Evolutionary conservation across 1,284 basidiomycete genomes (phyloP).

Genomic region (Fistulina hepatica): DNA sequence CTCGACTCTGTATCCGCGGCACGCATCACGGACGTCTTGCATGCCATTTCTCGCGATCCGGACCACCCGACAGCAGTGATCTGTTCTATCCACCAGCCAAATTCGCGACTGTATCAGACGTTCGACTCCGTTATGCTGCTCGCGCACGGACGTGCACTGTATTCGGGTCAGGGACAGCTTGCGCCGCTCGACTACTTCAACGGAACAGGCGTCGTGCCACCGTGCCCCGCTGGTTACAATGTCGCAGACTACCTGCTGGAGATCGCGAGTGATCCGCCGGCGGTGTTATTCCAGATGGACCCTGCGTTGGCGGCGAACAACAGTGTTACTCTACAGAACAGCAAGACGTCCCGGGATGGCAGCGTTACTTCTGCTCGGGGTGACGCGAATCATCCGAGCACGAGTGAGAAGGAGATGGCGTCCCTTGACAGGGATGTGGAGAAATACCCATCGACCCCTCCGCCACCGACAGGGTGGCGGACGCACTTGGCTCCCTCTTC

Average conservation of each 20-base stretch:
- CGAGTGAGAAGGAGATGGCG: slow-evolving; percentile 6
- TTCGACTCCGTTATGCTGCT: slow-evolving; percentile 79
- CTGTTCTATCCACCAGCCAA: slow-evolving; percentile 82
- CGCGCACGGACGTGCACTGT: slow-evolving; percentile 68
- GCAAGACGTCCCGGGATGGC: not conserved
- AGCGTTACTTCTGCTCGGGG: not conserved
- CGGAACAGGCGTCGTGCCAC: slow-evolving; percentile 28
- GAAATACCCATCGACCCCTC: slow-evolving; percentile 10
- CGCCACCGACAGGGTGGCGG: not conserved
- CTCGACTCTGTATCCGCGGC: slow-evolving; percentile 82
- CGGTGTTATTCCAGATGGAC: slow-evolving; percentile 30
- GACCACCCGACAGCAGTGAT: slow-evolving; percentile 69
- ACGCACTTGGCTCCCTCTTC: slow-evolving; percentile 1
- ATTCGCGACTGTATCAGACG: slow-evolving; percentile 73
- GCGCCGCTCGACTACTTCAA: slow-evolving; percentile 56
- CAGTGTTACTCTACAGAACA: no score
- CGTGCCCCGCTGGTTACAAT: slow-evolving; percentile 63
- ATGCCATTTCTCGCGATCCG: slow-evolving; percentile 59
- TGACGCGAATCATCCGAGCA: not conserved
- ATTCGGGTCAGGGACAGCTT: slow-evolving; percentile 65
- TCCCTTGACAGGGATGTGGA: not conserved
- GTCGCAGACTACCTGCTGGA: slow-evolving; percentile 85
- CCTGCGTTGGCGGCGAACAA: no score
- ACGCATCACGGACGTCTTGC: slow-evolving; percentile 67
- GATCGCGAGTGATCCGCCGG: slow-evolving; percentile 58